Evolutionary conservation across 208 protist species (phyloP), one percentile per base, ranked within the genome.

Genomic region (Tritrichomonas musculus): DNA sequence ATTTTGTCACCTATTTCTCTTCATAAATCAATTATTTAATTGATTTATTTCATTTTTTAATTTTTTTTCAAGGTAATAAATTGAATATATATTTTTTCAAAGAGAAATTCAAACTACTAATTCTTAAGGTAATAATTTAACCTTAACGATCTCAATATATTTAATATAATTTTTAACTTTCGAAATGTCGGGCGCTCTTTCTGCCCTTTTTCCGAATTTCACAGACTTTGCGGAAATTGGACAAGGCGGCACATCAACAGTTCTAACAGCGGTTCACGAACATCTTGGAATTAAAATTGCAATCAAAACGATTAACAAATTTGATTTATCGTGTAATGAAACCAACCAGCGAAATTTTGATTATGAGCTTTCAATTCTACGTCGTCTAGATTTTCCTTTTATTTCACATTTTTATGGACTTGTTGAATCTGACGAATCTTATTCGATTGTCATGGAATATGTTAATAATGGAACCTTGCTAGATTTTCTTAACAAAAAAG

Each of bases 171-270:
- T n/a, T n/a, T n/a, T n/a, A n/a, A n/a, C n/a, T n/a, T n/a, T n/a
- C n/a, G n/a, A n/a, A n/a, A n/a, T n/a, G n/a, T n/a, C n/a, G n/a
- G n/a, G n/a, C n/a, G n/a, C n/a, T n/a, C n/a, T n/a, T n/a, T n/a
- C n/a, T n/a, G n/a, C n/a, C n/a, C 69, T 82, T 50, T 88, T 88
- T 88, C 77, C 77, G 17, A 30, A 27, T 27, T 88, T 88, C 39
- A 57, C 4, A 30, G 17, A 88, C 27, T 88, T 88, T 30, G 39
- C 33, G 30, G 39, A 57, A 36, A 88, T 88, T 27, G 77, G 77
- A 8, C 11, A 88, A 57, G 77, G 77, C 5, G 47, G 4, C 22
- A 41, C 14, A 4, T 41, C 47, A 88, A 60, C 20, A n/a, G 77
- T 57, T 11, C 57, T 39, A 17, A 33, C 47, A 53, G 77, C 77